These are phyloP conservation scores for Hyphopichia fennica DNA, from an alignment of 1,139 yeast genomes.

Conservation along the genomic window DNA sequence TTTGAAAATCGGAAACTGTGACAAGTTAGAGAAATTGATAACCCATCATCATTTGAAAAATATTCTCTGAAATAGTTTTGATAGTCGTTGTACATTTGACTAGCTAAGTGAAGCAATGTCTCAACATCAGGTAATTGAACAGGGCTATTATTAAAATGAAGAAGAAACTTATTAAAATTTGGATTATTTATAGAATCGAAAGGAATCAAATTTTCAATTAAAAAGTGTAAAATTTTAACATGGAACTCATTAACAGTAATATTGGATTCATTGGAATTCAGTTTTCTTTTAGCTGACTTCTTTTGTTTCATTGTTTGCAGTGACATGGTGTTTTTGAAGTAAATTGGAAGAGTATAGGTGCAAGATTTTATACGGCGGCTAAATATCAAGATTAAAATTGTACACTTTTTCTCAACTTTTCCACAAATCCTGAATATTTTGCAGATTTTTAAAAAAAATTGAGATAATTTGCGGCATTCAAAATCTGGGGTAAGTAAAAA, in stretches of 20 bases:
- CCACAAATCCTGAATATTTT: not conserved
- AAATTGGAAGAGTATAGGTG: not conserved
- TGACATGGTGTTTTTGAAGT: not conserved
- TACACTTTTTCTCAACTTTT: not conserved
- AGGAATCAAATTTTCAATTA: conserved; percentile 21
- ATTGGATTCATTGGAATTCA: conserved; percentile 1
- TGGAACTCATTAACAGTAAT: not conserved
- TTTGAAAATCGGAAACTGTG: conserved; percentile 18
- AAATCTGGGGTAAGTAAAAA: not conserved
- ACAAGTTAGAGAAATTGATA: conserved; percentile 18
- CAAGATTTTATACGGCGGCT: not conserved
- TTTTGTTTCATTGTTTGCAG: conserved; percentile 1
- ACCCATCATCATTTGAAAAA: conserved; percentile 12
- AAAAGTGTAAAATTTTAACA: conserved; percentile 5
- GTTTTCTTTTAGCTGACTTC: conserved; percentile 7
- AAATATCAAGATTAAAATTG: not conserved
- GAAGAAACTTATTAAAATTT: conserved; percentile 12
- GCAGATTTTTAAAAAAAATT: not conserved
- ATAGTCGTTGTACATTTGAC: conserved; percentile 18
- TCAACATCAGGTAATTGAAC: conserved; percentile 15
- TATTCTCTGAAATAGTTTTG: conserved; percentile 18
- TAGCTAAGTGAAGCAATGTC: conserved; percentile 17
- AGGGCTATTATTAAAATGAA: conserved; percentile 6
- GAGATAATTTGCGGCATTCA: not conserved
- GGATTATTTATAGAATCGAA: conserved; percentile 16